Percentiles rank a stretch among this genome's conserved stretches.
phyloP scores from a whole-genome alignment of 176 grass and related monocot species.

The Puccinellia tenuiflora region DNA sequence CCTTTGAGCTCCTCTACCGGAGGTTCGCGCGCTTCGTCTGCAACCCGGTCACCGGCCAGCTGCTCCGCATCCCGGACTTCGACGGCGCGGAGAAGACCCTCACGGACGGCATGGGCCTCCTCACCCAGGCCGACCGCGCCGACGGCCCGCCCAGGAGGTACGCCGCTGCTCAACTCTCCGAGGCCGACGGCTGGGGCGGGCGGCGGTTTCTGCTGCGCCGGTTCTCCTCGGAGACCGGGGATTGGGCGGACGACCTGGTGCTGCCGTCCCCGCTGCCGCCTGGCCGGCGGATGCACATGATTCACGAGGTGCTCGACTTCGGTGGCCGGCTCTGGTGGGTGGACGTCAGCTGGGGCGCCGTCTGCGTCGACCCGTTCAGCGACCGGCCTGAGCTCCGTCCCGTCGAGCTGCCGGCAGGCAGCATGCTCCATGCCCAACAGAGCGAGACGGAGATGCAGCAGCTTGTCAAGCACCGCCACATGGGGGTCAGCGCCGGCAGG shows the following conservation, averaged over 20 bases:
- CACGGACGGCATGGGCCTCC: not conserved
- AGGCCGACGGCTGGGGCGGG: not conserved
- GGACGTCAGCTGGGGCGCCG: too few relatives aligned
- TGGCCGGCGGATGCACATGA: too few relatives aligned
- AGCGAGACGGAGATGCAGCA: not conserved
- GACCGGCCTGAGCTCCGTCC: too few relatives aligned
- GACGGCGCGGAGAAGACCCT: not conserved
- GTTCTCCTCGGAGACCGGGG: not conserved
- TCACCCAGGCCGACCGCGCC: not conserved
- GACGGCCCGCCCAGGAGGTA: not conserved
- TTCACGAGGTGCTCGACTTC: too few relatives aligned
- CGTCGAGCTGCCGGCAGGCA: too few relatives aligned
- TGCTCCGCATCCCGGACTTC: not conserved
- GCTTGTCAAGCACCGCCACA: not conserved
- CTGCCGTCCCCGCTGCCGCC: conserved; percentile 3
- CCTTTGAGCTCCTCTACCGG: not conserved
- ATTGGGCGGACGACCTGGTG: not conserved
- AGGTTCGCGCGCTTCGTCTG: not conserved
- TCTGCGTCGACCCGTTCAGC: too few relatives aligned
- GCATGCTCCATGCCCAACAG: too few relatives aligned
- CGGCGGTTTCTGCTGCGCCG: not conserved
- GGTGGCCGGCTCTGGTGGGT: too few relatives aligned
- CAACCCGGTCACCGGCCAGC: conserved; percentile 1
- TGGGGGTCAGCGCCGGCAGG: not conserved
- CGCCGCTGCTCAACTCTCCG: not conserved